Conservation (phyloP, 2,329 filamentous ascomycete species). For the Beauveria brongniartii region DNA sequence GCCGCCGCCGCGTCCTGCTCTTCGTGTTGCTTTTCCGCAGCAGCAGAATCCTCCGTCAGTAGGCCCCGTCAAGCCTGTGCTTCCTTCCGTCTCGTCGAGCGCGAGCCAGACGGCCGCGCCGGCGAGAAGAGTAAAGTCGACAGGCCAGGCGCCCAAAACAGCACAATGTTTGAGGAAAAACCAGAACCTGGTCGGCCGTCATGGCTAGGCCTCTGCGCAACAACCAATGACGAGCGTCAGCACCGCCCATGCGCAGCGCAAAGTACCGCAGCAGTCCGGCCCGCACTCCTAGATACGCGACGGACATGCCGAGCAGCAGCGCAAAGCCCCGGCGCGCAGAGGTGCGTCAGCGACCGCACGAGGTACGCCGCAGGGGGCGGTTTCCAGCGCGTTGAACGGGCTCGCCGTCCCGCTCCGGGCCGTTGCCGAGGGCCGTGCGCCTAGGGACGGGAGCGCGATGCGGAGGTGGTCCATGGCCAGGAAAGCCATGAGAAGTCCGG, state of each 20-base stretch:
- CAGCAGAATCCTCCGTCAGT: background rate
- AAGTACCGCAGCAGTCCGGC: conserved; percentile 31
- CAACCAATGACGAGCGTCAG: conserved; percentile 27
- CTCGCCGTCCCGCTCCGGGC: conserved; percentile 28
- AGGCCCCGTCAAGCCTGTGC: conserved; percentile 21
- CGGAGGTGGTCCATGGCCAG: conserved; percentile 38
- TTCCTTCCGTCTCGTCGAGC: conserved; percentile 30
- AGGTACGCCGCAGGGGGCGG: conserved; percentile 25
- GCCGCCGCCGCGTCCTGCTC: background rate
- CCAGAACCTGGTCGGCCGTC: conserved; percentile 28
- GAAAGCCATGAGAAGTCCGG: conserved; percentile 37
- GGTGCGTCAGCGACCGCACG: conserved; percentile 34
- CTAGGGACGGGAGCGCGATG: conserved; percentile 33
- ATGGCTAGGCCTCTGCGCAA: conserved; percentile 26
- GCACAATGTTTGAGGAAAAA: conserved; percentile 31
- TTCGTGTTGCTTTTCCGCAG: too few species aligned
- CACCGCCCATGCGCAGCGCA: conserved; percentile 24
- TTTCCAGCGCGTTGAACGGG: conserved; percentile 33
- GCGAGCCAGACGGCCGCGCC: conserved; percentile 32
- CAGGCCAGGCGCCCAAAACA: conserved; percentile 31
- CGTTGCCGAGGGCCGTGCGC: conserved; percentile 29
- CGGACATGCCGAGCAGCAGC: conserved; percentile 37
- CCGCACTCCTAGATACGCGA: conserved; percentile 33
- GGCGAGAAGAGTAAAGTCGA: conserved; percentile 34
- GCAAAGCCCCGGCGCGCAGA: conserved; percentile 38